These are phyloP conservation scores for Salvia rosmarinus DNA, from an alignment of 257 asterid genomes.

Conservation along the genomic window DNA sequence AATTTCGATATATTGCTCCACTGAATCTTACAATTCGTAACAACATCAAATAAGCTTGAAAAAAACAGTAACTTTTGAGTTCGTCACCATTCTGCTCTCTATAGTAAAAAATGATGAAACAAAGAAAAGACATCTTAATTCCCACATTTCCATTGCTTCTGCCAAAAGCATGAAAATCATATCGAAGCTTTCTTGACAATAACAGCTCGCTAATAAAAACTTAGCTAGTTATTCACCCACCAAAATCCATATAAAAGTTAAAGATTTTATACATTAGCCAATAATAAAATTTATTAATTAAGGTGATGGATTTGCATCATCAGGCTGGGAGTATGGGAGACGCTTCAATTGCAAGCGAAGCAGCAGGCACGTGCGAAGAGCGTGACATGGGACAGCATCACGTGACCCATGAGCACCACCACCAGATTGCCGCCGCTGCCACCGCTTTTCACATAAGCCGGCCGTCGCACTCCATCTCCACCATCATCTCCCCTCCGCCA, in stretches of 20 bases:
- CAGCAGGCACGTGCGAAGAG: constrained; percentile 63
- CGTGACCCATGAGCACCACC: constrained; percentile 63
- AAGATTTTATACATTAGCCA: not conserved
- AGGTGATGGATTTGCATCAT: constrained; percentile 37
- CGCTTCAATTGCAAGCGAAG: constrained; percentile 67
- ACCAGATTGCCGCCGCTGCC: constrained; percentile 44
- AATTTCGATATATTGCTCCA: not conserved
- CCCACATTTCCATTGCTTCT: constrained; percentile 51
- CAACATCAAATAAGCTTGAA: not conserved
- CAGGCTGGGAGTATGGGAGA: constrained; percentile 65
- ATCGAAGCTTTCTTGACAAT: constrained; percentile 48
- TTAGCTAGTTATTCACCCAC: constrained; percentile 40
- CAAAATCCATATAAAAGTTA: not conserved
- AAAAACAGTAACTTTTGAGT: not conserved
- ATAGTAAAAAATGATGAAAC: constrained; percentile 3
- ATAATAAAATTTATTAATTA: not conserved
- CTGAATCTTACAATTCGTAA: not conserved
- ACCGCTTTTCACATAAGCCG: constrained; percentile 70
- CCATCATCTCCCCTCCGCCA: constrained; percentile 73
- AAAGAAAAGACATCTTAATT: constrained; percentile 43
- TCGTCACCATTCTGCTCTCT: not conserved
- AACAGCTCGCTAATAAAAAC: constrained; percentile 39
- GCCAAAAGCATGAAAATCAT: constrained; percentile 49
- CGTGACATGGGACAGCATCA: constrained; percentile 58
- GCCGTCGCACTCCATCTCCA: constrained; percentile 81